These are phyloP conservation scores for Candida labiduridarum DNA, from an alignment of 1,139 yeast genomes.

Conservation along the genomic window DNA sequence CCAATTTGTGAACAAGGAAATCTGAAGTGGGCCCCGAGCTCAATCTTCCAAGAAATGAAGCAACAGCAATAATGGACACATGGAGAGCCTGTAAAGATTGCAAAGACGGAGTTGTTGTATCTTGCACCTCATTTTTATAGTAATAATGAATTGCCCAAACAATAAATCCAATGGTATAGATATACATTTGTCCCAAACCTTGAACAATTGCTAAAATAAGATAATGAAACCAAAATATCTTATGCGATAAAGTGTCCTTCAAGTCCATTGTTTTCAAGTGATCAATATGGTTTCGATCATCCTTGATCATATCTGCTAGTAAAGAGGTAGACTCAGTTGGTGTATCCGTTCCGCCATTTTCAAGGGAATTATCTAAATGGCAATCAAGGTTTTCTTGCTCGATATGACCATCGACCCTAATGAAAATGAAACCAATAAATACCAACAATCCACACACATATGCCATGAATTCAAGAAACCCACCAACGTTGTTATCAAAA, in stretches of 20 bases:
- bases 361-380: conserved; percentile 6
- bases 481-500: conserved; percentile 25
- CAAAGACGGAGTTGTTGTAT: conserved; percentile 20
- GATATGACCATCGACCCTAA: conserved; percentile 32
- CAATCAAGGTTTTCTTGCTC: conserved; percentile 14
- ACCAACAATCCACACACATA: conserved; percentile 28
- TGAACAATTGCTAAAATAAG: conserved; percentile 62
- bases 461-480: conserved; percentile 27
- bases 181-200: conserved; percentile 79
- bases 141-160: conserved; percentile 51
- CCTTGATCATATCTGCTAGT: conserved; percentile 9
- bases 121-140: conserved; percentile 25
- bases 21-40: conserved; percentile 73
- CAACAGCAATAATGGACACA: conserved; percentile 69
- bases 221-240: conserved; percentile 51
- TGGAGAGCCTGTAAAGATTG: conserved; percentile 64
- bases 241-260: conserved; percentile 24
- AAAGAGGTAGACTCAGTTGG: conserved; percentile 10
- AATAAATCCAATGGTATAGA: conserved; percentile 72
- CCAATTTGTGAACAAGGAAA: conserved; percentile 48
- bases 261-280: conserved; percentile 20
- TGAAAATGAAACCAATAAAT: conserved; percentile 31
- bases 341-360: conserved; percentile 16
- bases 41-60: conserved; percentile 69
- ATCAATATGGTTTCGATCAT: conserved; percentile 1